Evolutionary conservation across 176 grass and related monocot genomes (phyloP), one percentile per base, ranked within the genome.

Genomic region (Pontederia paniculata): DNA sequence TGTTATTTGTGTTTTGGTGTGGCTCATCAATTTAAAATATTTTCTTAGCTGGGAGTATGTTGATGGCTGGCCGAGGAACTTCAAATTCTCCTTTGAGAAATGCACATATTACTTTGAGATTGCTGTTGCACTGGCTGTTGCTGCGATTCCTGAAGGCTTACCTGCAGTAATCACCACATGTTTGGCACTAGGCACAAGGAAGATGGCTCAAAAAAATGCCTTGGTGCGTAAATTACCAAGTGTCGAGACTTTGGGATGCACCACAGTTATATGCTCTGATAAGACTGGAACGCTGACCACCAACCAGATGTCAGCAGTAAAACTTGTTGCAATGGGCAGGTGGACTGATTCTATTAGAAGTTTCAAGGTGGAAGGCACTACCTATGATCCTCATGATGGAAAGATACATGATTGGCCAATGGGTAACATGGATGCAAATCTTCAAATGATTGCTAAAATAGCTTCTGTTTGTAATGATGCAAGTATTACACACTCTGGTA

Each of bases 21-120:
- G 63, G 63, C 63, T 66, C 28, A 66, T 66, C 63, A 66, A 66
- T 42, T 47, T 66, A 22, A 66, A 66, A 28, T 66, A 66, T n/a
- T 66, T 66, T 23, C 19, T 66, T 42, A 66, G 23, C 10, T 66
- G 63, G 63, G 63, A 66, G 16, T 42, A 42, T 52, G 63, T 66
- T 53, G 47, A 66, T 66, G 63, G 63, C 10, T 66, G 63, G 48
- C 63, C 63, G 11, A 51, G 48, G 25, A 66, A 66, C 52, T 66
- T 66, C 48, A 66, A 52, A 12, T 66, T 66, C 25, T 66, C 63
- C 6, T 66, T 66, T 53, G 63, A 66, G 63, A 66, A 66, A 23
- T 66, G 63, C 49, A 66, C 63, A 51, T 66, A 66, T 42, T 66
- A 66, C 47, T 66, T 66, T 42, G 63, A 66, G 63, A 66, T 66